phyloP scores from a whole-genome alignment of 148 eudicot species.

The Rhododendron williamsianum region DNA sequence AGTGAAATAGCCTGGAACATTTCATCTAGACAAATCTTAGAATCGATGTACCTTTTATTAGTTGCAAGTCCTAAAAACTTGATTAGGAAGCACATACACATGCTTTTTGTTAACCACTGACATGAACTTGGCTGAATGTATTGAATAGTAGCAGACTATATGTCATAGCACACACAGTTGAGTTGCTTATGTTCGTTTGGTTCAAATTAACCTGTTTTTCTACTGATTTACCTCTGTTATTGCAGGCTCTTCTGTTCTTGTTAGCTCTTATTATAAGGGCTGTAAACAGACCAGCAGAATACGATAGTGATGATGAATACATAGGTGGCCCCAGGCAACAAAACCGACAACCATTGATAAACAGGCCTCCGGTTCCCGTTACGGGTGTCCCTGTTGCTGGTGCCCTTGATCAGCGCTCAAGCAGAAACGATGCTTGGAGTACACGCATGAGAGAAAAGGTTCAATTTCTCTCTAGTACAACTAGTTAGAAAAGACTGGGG shows the following conservation, averaged over 20 bases:
- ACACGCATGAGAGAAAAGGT: conserved; percentile 99
- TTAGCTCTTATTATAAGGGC: conserved; percentile 78
- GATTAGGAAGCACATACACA: background rate
- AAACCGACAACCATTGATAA: conserved; percentile 78
- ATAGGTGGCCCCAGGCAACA: conserved; percentile 74
- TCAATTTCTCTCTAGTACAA: background rate
- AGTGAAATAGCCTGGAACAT: background rate
- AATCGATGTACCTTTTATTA: background rate
- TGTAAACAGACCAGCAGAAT: conserved; percentile 73
- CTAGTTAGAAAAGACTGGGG: background rate
- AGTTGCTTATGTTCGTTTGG: background rate
- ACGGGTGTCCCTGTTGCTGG: conserved; percentile 71
- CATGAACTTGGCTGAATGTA: background rate
- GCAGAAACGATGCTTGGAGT: conserved; percentile 98
- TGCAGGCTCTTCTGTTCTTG: conserved; percentile 77
- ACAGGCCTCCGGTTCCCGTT: conserved; percentile 51
- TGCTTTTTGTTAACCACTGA: background rate
- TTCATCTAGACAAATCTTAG: background rate
- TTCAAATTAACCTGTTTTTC: background rate
- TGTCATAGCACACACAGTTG: background rate
- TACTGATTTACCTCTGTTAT: conserved; percentile 8
- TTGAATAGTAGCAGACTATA: background rate
- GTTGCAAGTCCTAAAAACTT: background rate
- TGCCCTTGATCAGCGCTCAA: conserved; percentile 61
- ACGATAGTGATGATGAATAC: conserved; percentile 93